Evolutionary conservation across 2,329 filamentous ascomycete species (phyloP), one percentile per base, ranked within the genome.

Genomic region (Cytospora leucostoma): DNA sequence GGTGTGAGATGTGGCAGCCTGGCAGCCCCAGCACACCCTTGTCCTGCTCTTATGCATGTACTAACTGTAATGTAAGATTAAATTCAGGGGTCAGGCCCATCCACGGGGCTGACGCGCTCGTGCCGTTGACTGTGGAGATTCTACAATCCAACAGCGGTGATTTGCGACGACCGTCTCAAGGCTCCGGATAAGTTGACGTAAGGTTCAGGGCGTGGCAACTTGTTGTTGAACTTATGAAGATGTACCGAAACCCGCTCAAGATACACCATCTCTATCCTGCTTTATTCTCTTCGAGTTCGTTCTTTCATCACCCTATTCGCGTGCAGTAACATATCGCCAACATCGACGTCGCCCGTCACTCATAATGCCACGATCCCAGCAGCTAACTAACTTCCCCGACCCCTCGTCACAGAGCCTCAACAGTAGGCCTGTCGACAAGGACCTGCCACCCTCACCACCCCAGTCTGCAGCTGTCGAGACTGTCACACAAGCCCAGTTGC

Each of bases 381-480:
- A 55, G 27, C 15, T 37, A 38, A 33, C 38, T 33, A 44, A 37
- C 17, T 53, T 60, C 35, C 33, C 50, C 37, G 38, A 49, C 58
- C 54, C 58, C 5, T 61, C 17, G n/a, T 38, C 58, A 27, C 27
- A 27, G 27, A 27, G 27, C 27, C 27, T 27, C 27, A 27, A 27
- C 27, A 27, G 27, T 21, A 59, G 61, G 35, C 19, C 44, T 15
- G 38, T 64, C 19, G 57, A 66, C 57, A 66, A 66, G 61, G 38
- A 61, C 49, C 44, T 66, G 17, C 64, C 64, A 15, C 64, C 64
- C 11, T 63, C 61, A 50, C 64, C 64, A 53, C 64, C 64, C 49
- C 63, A 57, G 27, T 65, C 64, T 7, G 53, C 61, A 37, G 38
- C 61, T 33, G 61, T 56, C 47, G 56, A 65, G 47, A 60, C 61